Evolutionary conservation across 1,284 basidiomycete genomes (phyloP).

Genomic region (Volvariella surrecta): DNA sequence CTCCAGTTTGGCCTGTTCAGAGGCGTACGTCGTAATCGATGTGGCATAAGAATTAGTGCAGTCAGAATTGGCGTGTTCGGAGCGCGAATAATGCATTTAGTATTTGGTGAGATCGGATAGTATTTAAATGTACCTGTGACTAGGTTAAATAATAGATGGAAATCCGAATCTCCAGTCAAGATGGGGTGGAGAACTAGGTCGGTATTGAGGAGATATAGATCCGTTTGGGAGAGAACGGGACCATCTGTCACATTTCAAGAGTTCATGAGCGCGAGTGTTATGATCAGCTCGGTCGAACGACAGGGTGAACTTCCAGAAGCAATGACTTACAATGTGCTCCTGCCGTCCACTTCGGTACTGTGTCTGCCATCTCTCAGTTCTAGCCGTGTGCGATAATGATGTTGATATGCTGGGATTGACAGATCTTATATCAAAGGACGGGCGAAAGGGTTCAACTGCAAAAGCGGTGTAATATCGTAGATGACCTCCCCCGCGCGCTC

Average conservation of each 20-base stretch:
- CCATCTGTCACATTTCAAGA: conserved; percentile 44
- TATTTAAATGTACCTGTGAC: conserved; percentile 42
- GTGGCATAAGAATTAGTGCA: conserved; percentile 1
- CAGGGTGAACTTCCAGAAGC: background rate
- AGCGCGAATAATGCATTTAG: too few relatives aligned
- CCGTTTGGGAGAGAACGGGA: conserved; percentile 65
- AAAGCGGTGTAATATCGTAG: too few relatives aligned
- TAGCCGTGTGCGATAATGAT: too few relatives aligned
- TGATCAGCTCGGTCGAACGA: background rate
- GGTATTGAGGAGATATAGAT: conserved; percentile 63
- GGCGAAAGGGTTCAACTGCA: too few relatives aligned
- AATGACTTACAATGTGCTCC: conserved; percentile 20
- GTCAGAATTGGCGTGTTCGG: background rate
- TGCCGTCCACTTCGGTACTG: conserved; percentile 22
- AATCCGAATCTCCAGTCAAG: conserved; percentile 36
- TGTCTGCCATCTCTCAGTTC: conserved; percentile 14
- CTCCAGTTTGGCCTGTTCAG: conserved; percentile 44
- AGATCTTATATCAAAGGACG: too few relatives aligned
- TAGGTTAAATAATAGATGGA: conserved; percentile 67
- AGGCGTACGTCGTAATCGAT: background rate
- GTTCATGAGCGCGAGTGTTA: background rate
- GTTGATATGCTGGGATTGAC: too few relatives aligned
- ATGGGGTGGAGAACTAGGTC: conserved; percentile 66
- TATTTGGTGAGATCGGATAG: background rate
- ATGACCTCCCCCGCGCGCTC: too few relatives aligned